These are phyloP conservation scores for Perilla frutescens DNA, from an alignment of 257 asterid genomes.

Conservation along the genomic window DNA sequence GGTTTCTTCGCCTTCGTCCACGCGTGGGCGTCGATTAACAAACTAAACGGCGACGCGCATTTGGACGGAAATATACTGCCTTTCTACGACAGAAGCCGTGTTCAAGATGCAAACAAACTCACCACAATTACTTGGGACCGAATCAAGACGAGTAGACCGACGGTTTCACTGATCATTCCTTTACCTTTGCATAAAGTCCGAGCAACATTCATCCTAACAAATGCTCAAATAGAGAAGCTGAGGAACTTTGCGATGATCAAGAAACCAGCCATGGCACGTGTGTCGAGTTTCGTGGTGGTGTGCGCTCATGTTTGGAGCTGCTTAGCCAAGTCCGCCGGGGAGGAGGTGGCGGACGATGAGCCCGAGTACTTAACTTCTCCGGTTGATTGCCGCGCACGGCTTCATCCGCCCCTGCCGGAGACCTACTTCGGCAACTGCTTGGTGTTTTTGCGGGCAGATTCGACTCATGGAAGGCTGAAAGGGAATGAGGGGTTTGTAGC, in stretches of 20 bases:
- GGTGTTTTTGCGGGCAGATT: neutral
- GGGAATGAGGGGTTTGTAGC: conserved; percentile 10
- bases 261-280: neutral
- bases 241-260: neutral
- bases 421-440: conserved; percentile 36
- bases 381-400: neutral
- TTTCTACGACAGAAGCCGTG: neutral
- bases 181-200: neutral
- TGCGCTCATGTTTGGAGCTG: conserved; percentile 30
- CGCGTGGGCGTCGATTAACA: conserved; percentile 25
- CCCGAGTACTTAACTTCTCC: conserved; percentile 11
- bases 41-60: conserved; percentile 5
- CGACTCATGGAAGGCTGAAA: conserved; percentile 16
- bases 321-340: conserved; percentile 31
- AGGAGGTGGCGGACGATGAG: conserved; percentile 25
- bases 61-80: neutral
- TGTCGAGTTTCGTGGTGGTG: neutral
- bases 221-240: neutral
- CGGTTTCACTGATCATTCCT: neutral
- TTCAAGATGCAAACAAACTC: neutral
- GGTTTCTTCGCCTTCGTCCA: neutral
- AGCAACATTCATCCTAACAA: neutral
- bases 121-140: neutral
- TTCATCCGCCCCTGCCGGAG: neutral
- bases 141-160: neutral